Percentiles rank a stretch among this genome's conserved stretches.
These are phyloP conservation scores for Annulohypoxylon maeteangense DNA, from an alignment of 495 filamentous ascomycete species.

Conservation along the genomic window DNA sequence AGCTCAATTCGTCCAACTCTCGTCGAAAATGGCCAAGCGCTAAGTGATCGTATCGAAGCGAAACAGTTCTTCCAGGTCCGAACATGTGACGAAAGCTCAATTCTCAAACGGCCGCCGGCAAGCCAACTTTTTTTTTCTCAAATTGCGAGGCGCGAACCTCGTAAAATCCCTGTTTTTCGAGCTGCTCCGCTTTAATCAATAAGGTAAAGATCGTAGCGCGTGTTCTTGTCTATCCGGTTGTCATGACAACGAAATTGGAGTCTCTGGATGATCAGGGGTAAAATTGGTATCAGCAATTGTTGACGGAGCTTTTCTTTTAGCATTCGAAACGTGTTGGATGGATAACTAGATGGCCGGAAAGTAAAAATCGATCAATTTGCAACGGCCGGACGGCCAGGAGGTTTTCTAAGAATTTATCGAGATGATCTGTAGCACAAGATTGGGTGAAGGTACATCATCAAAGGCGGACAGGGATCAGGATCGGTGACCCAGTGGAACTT, in stretches of 20 bases:
- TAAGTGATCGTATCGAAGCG: constrained; percentile 21
- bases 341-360: constrained; percentile 15
- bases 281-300: constrained; percentile 31
- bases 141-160: constrained; percentile 32
- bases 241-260: constrained; percentile 45
- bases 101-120: constrained; percentile 19
- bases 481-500: constrained; percentile 21
- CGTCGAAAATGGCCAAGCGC: not conserved
- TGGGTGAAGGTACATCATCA: constrained; percentile 15
- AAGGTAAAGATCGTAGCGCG: constrained; percentile 38
- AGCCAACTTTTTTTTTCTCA: constrained; percentile 13
- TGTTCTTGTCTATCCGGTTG: constrained; percentile 39
- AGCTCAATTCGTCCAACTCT: constrained; percentile 12
- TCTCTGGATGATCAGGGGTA: constrained; percentile 43
- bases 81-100: constrained; percentile 34
- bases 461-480: constrained; percentile 6
- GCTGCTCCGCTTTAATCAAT: constrained; percentile 37
- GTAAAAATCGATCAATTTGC: constrained; percentile 24
- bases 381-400: constrained; percentile 19
- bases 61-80: constrained; percentile 18
- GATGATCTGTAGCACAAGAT: constrained; percentile 16
- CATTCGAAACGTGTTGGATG: constrained; percentile 17
- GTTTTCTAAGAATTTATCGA: constrained; percentile 34
- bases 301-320: constrained; percentile 12
- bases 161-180: constrained; percentile 28